These are phyloP conservation scores for Myriangium duriaei DNA, from an alignment of 2,329 filamentous ascomycete genomes.

Conservation along the genomic window DNA sequence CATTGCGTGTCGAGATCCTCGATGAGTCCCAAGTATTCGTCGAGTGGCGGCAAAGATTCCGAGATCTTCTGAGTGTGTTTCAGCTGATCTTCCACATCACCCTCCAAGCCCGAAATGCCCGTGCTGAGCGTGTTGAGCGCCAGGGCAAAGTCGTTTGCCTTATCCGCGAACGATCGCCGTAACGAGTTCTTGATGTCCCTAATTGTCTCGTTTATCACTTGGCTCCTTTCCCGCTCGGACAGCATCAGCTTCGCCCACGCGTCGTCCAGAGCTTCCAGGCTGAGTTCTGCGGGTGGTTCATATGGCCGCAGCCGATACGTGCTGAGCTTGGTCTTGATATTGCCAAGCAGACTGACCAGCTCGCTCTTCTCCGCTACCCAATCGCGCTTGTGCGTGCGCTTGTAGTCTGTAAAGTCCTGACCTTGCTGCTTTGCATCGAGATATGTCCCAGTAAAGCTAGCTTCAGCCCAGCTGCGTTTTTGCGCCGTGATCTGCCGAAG, in stretches of 20 bases:
- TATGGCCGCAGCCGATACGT: conserved; percentile 89
- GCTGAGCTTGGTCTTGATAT: conserved; percentile 97
- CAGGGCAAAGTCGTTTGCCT: conserved; percentile 94
- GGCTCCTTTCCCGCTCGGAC: conserved; percentile 76
- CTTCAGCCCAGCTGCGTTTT: conserved; percentile 60
- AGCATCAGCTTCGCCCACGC: conserved; percentile 72
- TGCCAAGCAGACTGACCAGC: conserved; percentile 79
- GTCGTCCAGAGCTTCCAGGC: conserved; percentile 66
- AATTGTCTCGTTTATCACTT: conserved; percentile 95
- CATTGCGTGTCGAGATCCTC: conserved; percentile 78
- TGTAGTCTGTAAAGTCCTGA: conserved; percentile 72
- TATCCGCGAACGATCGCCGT: conserved; percentile 86
- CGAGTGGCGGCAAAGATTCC: conserved; percentile 75
- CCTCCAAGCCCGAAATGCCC: conserved; percentile 92
- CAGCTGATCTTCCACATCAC: conserved; percentile 89
- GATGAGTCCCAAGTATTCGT: conserved; percentile 81
- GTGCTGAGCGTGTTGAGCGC: conserved; percentile 90
- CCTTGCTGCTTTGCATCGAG: conserved; percentile 82
- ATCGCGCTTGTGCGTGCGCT: conserved; percentile 75
- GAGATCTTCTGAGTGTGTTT: conserved; percentile 76
- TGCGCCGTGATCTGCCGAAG: conserved; percentile 63
- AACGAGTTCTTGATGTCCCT: conserved; percentile 96
- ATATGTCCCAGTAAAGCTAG: conserved; percentile 84
- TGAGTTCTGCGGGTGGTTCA: conserved; percentile 73
- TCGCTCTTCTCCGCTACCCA: conserved; percentile 99